A percentile compares a stretch with the other conserved stretches of the same genome.
Conservation (phyloP, 1,284 basidiomycete genomes). For the Cutaneotrichosporon sp. region DNA sequence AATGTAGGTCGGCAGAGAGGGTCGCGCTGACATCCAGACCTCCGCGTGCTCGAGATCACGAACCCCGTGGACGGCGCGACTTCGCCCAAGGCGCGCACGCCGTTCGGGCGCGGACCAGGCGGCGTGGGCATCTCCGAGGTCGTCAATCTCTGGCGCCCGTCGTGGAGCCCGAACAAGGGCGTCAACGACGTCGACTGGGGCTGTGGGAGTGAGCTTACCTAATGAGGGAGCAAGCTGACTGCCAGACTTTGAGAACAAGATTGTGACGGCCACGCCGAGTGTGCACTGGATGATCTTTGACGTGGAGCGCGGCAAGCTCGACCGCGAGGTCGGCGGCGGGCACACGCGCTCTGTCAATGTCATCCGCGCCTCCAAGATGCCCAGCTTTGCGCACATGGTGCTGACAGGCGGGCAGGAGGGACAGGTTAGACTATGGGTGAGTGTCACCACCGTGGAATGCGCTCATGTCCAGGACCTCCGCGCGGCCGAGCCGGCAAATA, state of each 20-base stretch:
- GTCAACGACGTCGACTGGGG: constrained; percentile 74
- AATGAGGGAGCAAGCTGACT: background rate
- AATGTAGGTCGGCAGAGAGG: constrained; percentile 37
- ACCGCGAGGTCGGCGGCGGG: constrained; percentile 66
- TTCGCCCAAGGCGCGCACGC: constrained; percentile 6
- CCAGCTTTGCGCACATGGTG: constrained; percentile 66
- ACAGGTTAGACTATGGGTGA: constrained; percentile 76
- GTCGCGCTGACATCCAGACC: constrained; percentile 35
- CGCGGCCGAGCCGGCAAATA: constrained; percentile 66
- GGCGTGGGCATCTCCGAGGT: constrained; percentile 46
- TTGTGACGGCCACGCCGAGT: constrained; percentile 77
- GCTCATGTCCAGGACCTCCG: constrained; percentile 65
- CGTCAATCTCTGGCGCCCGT: constrained; percentile 50
- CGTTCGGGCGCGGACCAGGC: constrained; percentile 41
- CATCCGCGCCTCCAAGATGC: constrained; percentile 61
- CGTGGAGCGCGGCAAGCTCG: constrained; percentile 71
- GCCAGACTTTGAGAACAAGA: constrained; percentile 71
- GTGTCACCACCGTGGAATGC: constrained; percentile 25
- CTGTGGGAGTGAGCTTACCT: constrained; percentile 63
- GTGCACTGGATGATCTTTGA: constrained; percentile 87
- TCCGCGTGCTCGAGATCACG: constrained; percentile 43
- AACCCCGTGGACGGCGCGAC: constrained; percentile 17
- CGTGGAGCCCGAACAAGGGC: constrained; percentile 45
- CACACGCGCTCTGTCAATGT: constrained; percentile 75
- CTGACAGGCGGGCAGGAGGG: constrained; percentile 82